Base-by-base conservation (phyloP, 2,329 filamentous ascomycete species). In the Pseudogymnoascus destructans region DNA sequence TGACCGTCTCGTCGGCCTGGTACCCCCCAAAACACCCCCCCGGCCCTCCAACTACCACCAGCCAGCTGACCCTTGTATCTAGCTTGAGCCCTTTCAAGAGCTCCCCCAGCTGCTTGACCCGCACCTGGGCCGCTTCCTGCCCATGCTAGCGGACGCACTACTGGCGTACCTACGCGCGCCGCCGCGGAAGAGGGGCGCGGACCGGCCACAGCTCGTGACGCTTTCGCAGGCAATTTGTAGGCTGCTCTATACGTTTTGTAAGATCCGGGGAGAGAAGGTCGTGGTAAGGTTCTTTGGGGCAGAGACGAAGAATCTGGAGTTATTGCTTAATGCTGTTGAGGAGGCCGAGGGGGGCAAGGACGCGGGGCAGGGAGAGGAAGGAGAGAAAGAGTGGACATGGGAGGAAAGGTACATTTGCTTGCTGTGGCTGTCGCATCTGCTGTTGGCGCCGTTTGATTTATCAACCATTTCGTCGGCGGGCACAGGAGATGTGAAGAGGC, bases 41-140 rank as follows among this genome's bases (percentile, higher is more conserved):
- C 32, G 25, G 33, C 17, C 19, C 46, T 30, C 25, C 55, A 27
- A 1, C 21, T 58, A 64, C 66, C 65, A 61, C 25, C 21, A 36
- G 13, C 15, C 10, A 63, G 21, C 52, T 60, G 42, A 64, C 36
- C 11, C 7, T 38, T 25, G 23, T 9, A 9, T 33, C 9, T 56
- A 67, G 65, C 81, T 98, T 55, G 90, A 96, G 64, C 84, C 87
- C 1, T 98, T 97, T 65, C 92, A 97, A 76, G 91, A 96, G 75
- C 85, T 95, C 63, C 93, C 93, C 15, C 93, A 98, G 70, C 79
- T 97, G 36, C 79, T 98, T 23, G 93, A 98, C 72, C 82, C 89
- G 8, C 81, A 92, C 70, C 77, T 98, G 40, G 83, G 86, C 56
- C 78, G 74, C 62, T 83, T 95, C 71, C 76, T 97, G 55, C 85